Evolutionary conservation across 768 basidiomycete genomes (phyloP).

Genomic region (Suillus brevipes): DNA sequence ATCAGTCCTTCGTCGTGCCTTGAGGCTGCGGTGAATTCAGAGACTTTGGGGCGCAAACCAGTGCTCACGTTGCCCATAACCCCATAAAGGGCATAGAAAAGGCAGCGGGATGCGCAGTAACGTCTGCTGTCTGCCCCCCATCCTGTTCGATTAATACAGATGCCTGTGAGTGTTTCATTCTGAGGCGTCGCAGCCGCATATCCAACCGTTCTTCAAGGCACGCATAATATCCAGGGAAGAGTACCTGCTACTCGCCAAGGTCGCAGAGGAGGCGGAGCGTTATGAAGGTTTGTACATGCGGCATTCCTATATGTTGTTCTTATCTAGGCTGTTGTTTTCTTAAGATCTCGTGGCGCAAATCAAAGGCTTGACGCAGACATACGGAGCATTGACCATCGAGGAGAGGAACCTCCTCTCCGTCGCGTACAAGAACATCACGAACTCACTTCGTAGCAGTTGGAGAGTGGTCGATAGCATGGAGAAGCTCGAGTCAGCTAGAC

Average conservation of each 20-base stretch:
- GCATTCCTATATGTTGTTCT: background rate
- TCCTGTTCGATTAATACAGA: constrained; percentile 14
- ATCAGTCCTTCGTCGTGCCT: constrained; percentile 11
- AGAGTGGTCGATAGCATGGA: constrained; percentile 76
- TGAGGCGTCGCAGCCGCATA: background rate
- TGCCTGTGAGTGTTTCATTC: constrained; percentile 27
- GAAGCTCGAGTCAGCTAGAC: constrained; percentile 50
- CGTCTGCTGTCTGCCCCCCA: constrained; percentile 1
- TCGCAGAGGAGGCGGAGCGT: constrained; percentile 86
- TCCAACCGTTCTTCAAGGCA: constrained; percentile 22
- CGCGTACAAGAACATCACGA: constrained; percentile 90
- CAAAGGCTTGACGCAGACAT: constrained; percentile 68
- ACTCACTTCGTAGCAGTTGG: constrained; percentile 82
- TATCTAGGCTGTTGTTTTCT: constrained; percentile 11
- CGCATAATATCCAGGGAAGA: constrained; percentile 39
- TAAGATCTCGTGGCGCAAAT: constrained; percentile 78
- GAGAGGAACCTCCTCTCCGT: constrained; percentile 88
- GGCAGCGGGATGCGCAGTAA: constrained; percentile 15
- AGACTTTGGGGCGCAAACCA: constrained; percentile 8
- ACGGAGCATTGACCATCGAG: constrained; percentile 73
- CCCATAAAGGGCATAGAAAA: constrained; percentile 30
- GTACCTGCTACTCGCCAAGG: constrained; percentile 66
- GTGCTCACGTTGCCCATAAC: constrained; percentile 30
- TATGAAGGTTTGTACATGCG: constrained; percentile 64
- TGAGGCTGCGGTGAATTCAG: constrained; percentile 16